Evolutionary conservation across 176 grass and related monocot genomes (phyloP), one percentile per base, ranked within the genome.

Genomic region (Secale cereale): DNA sequence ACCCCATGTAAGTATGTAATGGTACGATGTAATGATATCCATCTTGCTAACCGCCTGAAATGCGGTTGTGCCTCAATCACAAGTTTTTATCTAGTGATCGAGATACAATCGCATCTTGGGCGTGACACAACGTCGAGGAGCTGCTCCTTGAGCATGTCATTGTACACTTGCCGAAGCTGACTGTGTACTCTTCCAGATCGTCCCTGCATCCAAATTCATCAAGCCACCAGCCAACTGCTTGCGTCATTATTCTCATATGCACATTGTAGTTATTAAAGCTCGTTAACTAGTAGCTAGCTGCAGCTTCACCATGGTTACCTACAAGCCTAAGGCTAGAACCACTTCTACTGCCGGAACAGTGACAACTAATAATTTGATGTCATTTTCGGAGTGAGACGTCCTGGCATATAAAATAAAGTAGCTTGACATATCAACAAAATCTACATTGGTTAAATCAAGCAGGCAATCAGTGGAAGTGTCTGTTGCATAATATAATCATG

Each of bases 131-230:
- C 67, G 54, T 86, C 78, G 8, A 90, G 78, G 39, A 90, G 83
- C 50, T 86, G 83, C 30, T 82, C 78, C 6, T 63, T 86, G 17
- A 90, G 63, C 23, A 71, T 56, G 63, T 71, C 23, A 19, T 64
- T 77, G 88, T 90, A 82, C 72, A 82, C 72, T 77, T 86, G 52
- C 56, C 88, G 37, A 90, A 39, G 2, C 88, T 83, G 2, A 86
- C 78, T 39, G 71, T 70, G 65, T 78, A 86, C 64, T 90, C 88
- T 52, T 90, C 83, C 40, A 77, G 27, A 37, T 86, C 88, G 4
- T 90, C 88, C 88, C 88, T 90, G 73, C 71, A 90, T 4, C 11
- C 4, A 20, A n/a, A 43, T 70, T 26, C 69, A 43, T 1, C 11
- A 23, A 25, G 68, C 11, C 6, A 32, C 30, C 30, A 31, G 64